Conservation (phyloP, 768 basidiomycete genomes). For the Tylopilus balloui region DNA sequence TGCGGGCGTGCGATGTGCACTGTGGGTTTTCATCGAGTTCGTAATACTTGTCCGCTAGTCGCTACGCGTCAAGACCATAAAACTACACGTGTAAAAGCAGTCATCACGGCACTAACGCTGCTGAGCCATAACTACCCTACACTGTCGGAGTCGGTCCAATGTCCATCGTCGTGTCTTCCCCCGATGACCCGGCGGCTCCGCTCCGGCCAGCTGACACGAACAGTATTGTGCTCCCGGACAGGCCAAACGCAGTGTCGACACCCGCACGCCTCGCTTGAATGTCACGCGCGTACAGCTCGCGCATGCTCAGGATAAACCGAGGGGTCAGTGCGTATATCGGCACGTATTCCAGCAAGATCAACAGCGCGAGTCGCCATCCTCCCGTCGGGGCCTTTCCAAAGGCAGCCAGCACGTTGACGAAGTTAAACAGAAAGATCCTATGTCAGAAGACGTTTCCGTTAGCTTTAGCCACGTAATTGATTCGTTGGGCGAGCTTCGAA, state of each 20-base stretch:
- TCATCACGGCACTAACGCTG: too few relatives aligned
- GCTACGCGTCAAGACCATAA: too few relatives aligned
- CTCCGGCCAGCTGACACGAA: background rate
- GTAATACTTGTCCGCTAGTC: too few relatives aligned
- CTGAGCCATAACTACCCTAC: too few relatives aligned
- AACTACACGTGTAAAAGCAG: too few relatives aligned
- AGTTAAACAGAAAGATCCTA: background rate
- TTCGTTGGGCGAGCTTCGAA: background rate
- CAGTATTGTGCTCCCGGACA: background rate
- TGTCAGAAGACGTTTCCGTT: background rate
- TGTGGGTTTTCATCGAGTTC: too few relatives aligned
- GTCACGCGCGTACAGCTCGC: background rate
- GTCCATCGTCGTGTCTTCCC: background rate
- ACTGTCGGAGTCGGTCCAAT: too few relatives aligned
- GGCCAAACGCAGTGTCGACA: conserved; percentile 1
- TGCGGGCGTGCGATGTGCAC: too few relatives aligned
- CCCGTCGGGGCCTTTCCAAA: background rate
- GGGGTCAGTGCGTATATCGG: background rate
- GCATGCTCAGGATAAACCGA: background rate
- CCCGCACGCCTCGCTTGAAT: background rate
- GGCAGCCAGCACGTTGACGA: background rate
- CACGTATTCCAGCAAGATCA: background rate
- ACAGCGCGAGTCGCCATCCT: background rate
- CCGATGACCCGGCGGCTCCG: background rate
- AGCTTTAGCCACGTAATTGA: background rate